phyloP scores from a whole-genome alignment of 2,329 filamentous ascomycete genomes.

The Paraconiothyrium sp. region DNA sequence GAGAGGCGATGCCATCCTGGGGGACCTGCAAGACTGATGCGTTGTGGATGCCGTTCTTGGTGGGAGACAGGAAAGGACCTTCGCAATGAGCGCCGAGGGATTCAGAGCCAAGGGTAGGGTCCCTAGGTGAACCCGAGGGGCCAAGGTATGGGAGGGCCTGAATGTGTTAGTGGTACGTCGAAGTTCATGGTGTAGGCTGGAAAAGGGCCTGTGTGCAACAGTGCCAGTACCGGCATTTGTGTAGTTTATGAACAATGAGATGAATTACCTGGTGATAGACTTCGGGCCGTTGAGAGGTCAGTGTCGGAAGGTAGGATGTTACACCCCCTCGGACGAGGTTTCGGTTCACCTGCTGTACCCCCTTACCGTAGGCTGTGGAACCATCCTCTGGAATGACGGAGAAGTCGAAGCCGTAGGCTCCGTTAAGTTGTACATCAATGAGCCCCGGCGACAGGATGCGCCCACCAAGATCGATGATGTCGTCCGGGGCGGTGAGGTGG shows the following conservation, averaged over 20 bases:
- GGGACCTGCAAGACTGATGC: conserved; percentile 73
- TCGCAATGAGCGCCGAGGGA: conserved; percentile 91
- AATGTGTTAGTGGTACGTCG: conserved; percentile 7
- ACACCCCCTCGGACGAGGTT: conserved; percentile 81
- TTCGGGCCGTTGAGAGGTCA: conserved; percentile 81
- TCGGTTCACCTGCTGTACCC: conserved; percentile 75
- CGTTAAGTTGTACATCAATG: conserved; percentile 92
- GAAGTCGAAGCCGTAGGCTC: conserved; percentile 93
- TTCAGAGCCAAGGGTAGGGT: conserved; percentile 77
- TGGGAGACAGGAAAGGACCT: conserved; percentile 84
- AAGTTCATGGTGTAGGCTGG: not conserved
- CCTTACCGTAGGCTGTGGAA: conserved; percentile 71
- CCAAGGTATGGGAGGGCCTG: conserved; percentile 78
- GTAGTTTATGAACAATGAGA: not conserved
- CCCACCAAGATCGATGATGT: conserved; percentile 80
- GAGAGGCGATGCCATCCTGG: conserved; percentile 68
- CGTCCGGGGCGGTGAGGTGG: conserved; percentile 73
- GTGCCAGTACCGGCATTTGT: conserved; percentile 13
- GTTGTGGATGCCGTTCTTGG: conserved; percentile 89
- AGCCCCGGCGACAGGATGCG: conserved; percentile 86
- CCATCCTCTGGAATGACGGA: conserved; percentile 74
- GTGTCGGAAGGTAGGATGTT: conserved; percentile 85
- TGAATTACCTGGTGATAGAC: conserved; percentile 77
- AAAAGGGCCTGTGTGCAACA: not conserved
- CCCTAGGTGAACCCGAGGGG: conserved; percentile 70